Conservation (phyloP, 1,284 basidiomycete species). For the Trichosporon asahii region DNA sequence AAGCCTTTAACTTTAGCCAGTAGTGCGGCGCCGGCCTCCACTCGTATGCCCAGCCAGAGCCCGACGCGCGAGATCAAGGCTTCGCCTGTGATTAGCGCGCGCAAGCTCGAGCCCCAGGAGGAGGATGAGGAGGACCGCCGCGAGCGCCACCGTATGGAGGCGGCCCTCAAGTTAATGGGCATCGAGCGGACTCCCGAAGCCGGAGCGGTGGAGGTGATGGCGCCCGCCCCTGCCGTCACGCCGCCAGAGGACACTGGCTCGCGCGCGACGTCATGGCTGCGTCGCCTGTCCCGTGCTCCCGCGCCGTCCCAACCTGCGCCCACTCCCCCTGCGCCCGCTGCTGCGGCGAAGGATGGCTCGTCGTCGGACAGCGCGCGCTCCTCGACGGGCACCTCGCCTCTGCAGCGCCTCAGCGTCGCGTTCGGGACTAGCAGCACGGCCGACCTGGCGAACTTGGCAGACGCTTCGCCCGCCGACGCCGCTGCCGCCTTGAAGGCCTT, state of each 20-base stretch:
- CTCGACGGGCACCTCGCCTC: slow-evolving; percentile 18
- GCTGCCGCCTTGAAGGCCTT: slow-evolving; percentile 35
- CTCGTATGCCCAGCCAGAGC: slow-evolving; percentile 9
- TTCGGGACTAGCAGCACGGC: slow-evolving; percentile 21
- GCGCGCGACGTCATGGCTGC: slow-evolving; percentile 15
- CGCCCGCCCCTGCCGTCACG: not conserved
- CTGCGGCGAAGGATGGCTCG: not conserved
- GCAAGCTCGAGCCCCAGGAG: slow-evolving; percentile 58
- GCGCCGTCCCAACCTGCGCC: not conserved
- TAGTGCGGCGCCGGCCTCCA: slow-evolving; percentile 15
- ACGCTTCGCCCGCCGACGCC: slow-evolving; percentile 13
- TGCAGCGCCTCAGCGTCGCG: slow-evolving; percentile 29
- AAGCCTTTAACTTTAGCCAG: slow-evolving; percentile 36
- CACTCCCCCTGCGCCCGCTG: not conserved
- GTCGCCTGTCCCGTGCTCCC: slow-evolving; percentile 16
- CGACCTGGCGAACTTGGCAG: slow-evolving; percentile 1
- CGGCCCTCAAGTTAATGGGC: slow-evolving; percentile 88
- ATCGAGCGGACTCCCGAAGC: slow-evolving; percentile 56
- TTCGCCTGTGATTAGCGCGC: slow-evolving; percentile 50
- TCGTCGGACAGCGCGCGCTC: not conserved
- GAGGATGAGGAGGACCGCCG: slow-evolving; percentile 84
- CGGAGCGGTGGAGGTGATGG: not conserved
- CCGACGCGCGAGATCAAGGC: not conserved
- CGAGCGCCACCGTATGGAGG: slow-evolving; percentile 77
- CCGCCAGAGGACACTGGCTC: slow-evolving; percentile 5